phyloP scores from a whole-genome alignment of 2,329 filamentous ascomycete genomes.

The Neonectria sp. region DNA sequence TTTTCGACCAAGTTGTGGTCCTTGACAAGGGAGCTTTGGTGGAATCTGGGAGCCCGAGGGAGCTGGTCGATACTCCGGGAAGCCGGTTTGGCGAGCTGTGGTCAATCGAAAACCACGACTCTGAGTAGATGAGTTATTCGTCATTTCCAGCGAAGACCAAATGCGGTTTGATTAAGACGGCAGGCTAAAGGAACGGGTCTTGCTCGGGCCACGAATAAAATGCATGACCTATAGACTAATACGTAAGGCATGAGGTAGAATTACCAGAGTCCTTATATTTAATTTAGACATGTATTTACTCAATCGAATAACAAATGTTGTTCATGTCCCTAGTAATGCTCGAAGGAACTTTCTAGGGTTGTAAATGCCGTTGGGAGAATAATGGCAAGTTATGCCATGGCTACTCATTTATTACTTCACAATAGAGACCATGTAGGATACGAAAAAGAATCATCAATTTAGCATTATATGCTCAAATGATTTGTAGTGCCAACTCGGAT shows the following conservation, averaged over 20 bases:
- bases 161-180: neutral
- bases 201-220: neutral
- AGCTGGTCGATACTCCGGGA: slow-evolving; percentile 42
- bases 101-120: slow-evolving; percentile 42
- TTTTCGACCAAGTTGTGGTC: slow-evolving; percentile 63
- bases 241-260: neutral
- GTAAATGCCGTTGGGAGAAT: neutral
- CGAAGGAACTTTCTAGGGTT: neutral
- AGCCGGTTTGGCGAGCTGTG: slow-evolving; percentile 53
- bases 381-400: neutral
- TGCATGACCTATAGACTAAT: no score
- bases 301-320: neutral
- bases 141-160: neutral
- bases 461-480: neutral
- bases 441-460: slow-evolving; percentile 11
- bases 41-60: slow-evolving; percentile 52
- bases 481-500: neutral
- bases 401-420: neutral
- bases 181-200: neutral
- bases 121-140: neutral
- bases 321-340: neutral
- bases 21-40: slow-evolving; percentile 64
- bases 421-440: neutral
- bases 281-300: no score
- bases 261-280: neutral